phyloP scores from a whole-genome alignment of 345 rosid species.

The Ailanthus altissimus region DNA sequence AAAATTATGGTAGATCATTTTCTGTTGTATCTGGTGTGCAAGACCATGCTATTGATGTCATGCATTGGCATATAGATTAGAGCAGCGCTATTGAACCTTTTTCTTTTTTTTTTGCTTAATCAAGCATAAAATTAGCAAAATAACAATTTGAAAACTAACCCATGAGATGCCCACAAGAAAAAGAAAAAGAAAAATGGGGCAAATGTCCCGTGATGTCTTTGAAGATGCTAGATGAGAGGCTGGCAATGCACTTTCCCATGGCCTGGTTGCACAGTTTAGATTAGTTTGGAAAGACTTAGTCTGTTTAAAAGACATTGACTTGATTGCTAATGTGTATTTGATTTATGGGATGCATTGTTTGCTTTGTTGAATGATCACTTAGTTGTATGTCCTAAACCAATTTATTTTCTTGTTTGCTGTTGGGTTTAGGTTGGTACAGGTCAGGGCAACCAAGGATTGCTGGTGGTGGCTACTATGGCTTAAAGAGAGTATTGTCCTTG shows the following conservation, averaged over 20 bases:
- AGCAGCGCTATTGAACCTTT: background rate
- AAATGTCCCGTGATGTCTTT: background rate
- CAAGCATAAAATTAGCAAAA: background rate
- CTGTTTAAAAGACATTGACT: background rate
- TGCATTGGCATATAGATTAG: background rate
- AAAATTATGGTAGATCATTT: background rate
- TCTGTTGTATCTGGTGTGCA: slow-evolving; percentile 4
- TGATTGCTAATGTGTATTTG: background rate
- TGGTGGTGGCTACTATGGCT: slow-evolving; percentile 1
- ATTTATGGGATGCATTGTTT: background rate
- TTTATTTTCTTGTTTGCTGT: slow-evolving; percentile 24
- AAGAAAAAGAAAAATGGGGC: background rate
- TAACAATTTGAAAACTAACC: background rate
- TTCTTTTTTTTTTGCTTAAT: background rate
- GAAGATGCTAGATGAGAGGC: background rate
- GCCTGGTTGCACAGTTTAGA: background rate
- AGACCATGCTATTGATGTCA: background rate
- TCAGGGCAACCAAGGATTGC: slow-evolving; percentile 9
- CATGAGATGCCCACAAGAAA: background rate
- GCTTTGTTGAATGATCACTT: background rate
- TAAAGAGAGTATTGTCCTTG: background rate
- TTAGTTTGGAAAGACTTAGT: background rate
- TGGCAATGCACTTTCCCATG: background rate
- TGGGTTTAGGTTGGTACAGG: slow-evolving; percentile 14
- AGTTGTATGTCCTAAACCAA: background rate